Percentiles rank a stretch among this genome's conserved stretches.
Evolutionary conservation across 208 protist genomes (phyloP).

Genomic region (Leishmania mexicana): DNA sequence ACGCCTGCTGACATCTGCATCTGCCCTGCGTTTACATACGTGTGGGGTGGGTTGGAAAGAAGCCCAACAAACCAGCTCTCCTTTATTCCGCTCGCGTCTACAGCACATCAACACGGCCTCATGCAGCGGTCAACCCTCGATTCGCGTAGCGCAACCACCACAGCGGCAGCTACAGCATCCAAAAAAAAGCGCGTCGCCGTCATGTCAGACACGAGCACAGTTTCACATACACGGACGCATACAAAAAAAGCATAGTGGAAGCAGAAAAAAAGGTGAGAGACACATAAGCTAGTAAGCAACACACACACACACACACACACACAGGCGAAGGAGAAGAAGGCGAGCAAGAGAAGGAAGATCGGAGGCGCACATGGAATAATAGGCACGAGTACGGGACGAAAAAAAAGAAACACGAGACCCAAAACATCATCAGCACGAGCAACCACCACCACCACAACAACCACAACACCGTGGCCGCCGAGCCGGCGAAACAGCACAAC

Average conservation of each 20-base stretch:
- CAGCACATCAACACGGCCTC: neutral
- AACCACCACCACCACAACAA: too few relatives aligned
- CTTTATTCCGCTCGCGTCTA: neutral
- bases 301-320: neutral
- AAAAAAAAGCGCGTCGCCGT: neutral
- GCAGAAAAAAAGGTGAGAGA: neutral
- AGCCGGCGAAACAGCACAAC: neutral
- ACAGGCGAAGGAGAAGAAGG: neutral
- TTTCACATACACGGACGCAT: neutral
- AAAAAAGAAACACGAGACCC: neutral
- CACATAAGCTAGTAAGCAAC: neutral
- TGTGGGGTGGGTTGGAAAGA: neutral
- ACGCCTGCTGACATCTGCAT: neutral
- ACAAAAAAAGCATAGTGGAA: neutral
- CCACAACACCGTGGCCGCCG: neutral
- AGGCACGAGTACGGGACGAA: neutral
- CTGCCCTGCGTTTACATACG: neutral
- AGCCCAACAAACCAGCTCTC: too few relatives aligned
- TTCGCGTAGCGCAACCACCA: neutral
- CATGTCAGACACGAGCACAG: conserved; percentile 3
- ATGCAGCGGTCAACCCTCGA: neutral
- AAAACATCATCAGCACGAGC: neutral
- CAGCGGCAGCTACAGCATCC: neutral
- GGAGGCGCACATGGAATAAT: neutral
- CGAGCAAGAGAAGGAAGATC: neutral